Evolutionary conservation across 768 basidiomycete species (phyloP).

Genomic region (Lactarius pseudohatsudake): DNA sequence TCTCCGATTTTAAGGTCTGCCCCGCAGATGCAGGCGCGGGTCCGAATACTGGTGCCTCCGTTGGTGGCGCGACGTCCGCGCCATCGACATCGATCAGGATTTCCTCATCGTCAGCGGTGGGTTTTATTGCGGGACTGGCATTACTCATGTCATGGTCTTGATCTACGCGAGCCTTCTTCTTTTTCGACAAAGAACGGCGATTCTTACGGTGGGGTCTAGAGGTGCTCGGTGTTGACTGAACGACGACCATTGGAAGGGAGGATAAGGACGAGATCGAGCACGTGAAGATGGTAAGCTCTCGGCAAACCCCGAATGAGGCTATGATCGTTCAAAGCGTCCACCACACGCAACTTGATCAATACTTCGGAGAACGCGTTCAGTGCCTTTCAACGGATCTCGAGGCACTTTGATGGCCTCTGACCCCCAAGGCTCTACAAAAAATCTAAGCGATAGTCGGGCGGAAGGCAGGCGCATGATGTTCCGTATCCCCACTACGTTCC

Average conservation of each 20-base stretch:
- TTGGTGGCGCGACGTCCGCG: slow-evolving; percentile 42
- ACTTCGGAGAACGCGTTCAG: neutral
- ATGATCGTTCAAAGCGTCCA: too few relatives aligned
- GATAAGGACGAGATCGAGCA: neutral
- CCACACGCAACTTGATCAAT: too few relatives aligned
- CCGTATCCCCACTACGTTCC: neutral
- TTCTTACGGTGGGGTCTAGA: slow-evolving; percentile 34
- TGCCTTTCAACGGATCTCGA: neutral
- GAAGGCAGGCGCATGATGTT: slow-evolving; percentile 12
- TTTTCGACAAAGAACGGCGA: slow-evolving; percentile 50
- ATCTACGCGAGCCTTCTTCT: slow-evolving; percentile 37
- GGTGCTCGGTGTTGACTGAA: slow-evolving; percentile 37
- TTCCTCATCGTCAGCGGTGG: slow-evolving; percentile 59
- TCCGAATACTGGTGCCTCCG: slow-evolving; percentile 65
- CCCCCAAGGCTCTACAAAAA: slow-evolving; percentile 7
- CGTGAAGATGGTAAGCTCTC: neutral
- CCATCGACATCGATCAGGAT: slow-evolving; percentile 59
- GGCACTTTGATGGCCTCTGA: slow-evolving; percentile 16
- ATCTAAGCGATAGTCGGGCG: slow-evolving; percentile 14
- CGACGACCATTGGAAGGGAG: slow-evolving; percentile 40
- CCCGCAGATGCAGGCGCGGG: slow-evolving; percentile 57
- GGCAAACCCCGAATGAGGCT: slow-evolving; percentile 11
- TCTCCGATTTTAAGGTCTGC: slow-evolving; percentile 72
- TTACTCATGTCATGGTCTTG: slow-evolving; percentile 18
- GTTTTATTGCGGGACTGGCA: slow-evolving; percentile 13